Base-by-base conservation (phyloP, 1,284 basidiomycete genomes). In the Fomitopsis betulina region DNA sequence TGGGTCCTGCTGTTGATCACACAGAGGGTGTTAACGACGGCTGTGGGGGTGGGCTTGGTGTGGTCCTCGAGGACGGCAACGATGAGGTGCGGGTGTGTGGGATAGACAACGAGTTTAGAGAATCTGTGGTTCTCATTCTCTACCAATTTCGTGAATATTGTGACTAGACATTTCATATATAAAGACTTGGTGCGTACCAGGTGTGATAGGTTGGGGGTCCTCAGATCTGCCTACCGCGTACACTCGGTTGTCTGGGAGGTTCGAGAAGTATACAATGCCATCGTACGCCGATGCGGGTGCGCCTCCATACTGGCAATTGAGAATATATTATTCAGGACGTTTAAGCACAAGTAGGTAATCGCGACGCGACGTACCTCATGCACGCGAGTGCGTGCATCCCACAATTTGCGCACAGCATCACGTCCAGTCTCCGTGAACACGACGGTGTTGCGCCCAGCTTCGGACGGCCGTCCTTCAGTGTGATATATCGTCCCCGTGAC, bases 21-120 rank as follows among this genome's bases (percentile, higher is more conserved):
- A 51, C 80, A 80, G 35, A 92, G 77, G 4, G 76, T 77, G 61
- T 82, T 89, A 45, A 80, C 73, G 33, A 90, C 79, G 12, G 79
- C 72, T 8, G 77, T 66, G 1, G 87, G 86, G 2, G 70, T 69
- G 37, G 85, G 80, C 40, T 79, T 70, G 0, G 85, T 86, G 66
- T 90, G 87, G 67, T 90, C 87, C 66, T 91, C 89, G 21, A 85
- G 73, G 33, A 90, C 72, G 0, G 82, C 75, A 10, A 84, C 76
- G 13, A 89, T 65, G 9, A 85, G 67, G 50, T 79, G 69, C 2
- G 76, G 69, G 5, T 80, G 69, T 10, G 66, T 67, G 1, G 83
- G 83, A 57, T 83, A 76, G 1, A 79, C 73, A n/a, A 75, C 71
- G 57, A 86, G 75, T 58, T 78, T 73, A 5, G 84, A 88, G 65